Conservation (phyloP, 73 alveolate genomes). For the Tetrahymena malaccensis region DNA sequence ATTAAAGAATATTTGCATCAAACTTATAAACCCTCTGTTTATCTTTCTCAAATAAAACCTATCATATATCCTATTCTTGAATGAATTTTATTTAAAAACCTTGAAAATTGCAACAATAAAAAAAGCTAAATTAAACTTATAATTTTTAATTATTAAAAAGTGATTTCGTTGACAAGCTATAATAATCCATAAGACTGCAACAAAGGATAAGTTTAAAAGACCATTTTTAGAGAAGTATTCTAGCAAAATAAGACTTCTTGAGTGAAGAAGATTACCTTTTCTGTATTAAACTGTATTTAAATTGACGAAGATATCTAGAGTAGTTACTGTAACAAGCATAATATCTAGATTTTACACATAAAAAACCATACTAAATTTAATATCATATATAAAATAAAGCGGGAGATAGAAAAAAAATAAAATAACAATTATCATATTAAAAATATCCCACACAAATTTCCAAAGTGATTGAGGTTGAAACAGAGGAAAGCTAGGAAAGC, state of each 20-base stretch:
- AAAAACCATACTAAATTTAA: background rate
- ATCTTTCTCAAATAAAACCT: background rate
- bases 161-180: background rate
- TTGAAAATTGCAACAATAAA: background rate
- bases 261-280: background rate
- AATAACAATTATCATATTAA: background rate
- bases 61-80: background rate
- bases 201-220: background rate
- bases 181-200: background rate
- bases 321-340: background rate
- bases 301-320: background rate
- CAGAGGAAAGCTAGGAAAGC: background rate
- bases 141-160: background rate
- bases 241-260: background rate
- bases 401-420: background rate
- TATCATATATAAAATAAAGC: background rate
- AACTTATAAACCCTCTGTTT: background rate
- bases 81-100: background rate
- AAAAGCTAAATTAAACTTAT: background rate
- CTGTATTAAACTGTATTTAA: background rate
- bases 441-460: background rate
- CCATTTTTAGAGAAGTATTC: background rate
- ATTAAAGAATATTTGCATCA: background rate
- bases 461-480: background rate
- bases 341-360: background rate